Conservation (phyloP, 1,284 basidiomycete species). For the Pseudozyma sp. region DNA sequence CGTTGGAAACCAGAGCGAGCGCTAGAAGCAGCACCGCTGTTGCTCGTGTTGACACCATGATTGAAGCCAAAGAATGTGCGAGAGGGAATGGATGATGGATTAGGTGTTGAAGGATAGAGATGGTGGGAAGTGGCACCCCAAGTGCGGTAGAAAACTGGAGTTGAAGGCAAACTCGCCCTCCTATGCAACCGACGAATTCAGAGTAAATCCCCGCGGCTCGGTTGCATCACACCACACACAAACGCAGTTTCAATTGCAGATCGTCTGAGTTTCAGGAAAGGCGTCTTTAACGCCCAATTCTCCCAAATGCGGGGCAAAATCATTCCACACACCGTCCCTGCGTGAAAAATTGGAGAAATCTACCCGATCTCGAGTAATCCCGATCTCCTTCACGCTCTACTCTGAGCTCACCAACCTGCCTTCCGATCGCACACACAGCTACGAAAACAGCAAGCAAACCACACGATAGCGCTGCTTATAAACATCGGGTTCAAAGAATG, state of each 20-base stretch:
- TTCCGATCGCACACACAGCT: too few species aligned
- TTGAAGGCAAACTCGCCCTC: too few species aligned
- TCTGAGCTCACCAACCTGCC: too few species aligned
- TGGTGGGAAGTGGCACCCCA: too few species aligned
- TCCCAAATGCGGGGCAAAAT: conserved; percentile 33
- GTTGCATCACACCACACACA: neutral
- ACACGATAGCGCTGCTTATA: too few species aligned
- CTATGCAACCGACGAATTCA: too few species aligned
- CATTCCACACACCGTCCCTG: neutral
- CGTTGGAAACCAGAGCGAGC: neutral
- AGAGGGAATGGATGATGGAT: neutral
- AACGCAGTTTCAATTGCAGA: conserved; percentile 11
- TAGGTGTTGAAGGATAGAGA: neutral
- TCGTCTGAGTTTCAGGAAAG: conserved; percentile 1
- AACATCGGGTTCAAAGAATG: too few species aligned
- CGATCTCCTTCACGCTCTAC: too few species aligned
- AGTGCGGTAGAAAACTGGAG: too few species aligned
- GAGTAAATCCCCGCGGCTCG: conserved; percentile 3
- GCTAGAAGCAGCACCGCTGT: neutral
- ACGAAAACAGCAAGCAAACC: too few species aligned
- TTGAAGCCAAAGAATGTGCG: neutral
- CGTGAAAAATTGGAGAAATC: neutral
- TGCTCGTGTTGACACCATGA: neutral
- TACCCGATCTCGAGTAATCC: too few species aligned
- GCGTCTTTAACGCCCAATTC: neutral